Evolutionary conservation across 2,329 filamentous ascomycete species (phyloP).

Genomic region (Magnaporthiopsis incrustans): DNA sequence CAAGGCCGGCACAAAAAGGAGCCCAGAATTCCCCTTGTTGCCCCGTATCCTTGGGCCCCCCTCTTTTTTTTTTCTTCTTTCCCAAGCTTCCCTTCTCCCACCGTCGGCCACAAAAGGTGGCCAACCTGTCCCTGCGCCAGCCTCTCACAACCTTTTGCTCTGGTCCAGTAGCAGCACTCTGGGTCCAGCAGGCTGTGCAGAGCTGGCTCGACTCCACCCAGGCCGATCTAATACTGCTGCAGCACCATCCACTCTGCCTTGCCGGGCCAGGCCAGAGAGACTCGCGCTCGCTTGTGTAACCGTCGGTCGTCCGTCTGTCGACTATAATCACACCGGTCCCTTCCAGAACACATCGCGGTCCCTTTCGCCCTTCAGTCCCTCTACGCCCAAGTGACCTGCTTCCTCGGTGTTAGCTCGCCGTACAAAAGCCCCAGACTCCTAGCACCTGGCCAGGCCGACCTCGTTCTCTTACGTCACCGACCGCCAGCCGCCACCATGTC

Average conservation of each 20-base stretch:
- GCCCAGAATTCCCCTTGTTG: not conserved
- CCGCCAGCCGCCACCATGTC: not conserved
- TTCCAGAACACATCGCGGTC: not conserved
- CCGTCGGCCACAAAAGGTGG: not conserved
- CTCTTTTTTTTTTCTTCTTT: not conserved
- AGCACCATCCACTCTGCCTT: not conserved
- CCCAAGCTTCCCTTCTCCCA: too few relatives aligned
- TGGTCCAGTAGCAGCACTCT: not conserved
- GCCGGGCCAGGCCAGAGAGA: not conserved
- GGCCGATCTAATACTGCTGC: not conserved
- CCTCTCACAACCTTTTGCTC: not conserved
- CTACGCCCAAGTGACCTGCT: too few relatives aligned
- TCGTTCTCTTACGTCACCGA: not conserved
- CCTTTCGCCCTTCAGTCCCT: not conserved
- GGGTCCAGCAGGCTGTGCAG: not conserved
- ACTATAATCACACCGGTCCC: not conserved
- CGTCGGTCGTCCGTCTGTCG: too few relatives aligned
- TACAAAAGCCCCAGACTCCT: too few relatives aligned
- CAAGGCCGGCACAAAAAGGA: too few relatives aligned
- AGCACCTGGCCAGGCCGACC: too few relatives aligned
- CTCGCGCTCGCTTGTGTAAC: not conserved
- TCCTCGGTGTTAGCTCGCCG: too few relatives aligned
- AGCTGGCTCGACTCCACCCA: not conserved
- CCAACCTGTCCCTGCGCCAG: not conserved
- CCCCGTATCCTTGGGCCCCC: not conserved